Base-by-base conservation (phyloP, 768 basidiomycete species). In the Mrakia gelida region DNA sequence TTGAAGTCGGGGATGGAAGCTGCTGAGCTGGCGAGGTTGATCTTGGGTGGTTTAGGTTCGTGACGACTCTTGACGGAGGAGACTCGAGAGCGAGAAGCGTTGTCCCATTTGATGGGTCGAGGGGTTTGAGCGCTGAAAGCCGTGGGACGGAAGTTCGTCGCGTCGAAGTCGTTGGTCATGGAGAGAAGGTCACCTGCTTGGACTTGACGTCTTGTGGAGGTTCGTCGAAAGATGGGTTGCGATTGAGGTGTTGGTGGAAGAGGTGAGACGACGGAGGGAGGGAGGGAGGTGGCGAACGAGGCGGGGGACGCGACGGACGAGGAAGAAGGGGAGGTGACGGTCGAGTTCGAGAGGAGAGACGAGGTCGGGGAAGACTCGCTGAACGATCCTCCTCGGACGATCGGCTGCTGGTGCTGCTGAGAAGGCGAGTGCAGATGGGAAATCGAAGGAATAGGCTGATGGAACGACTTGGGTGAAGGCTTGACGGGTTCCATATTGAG, bases 41-140 rank as follows among this genome's bases (percentile, higher is more conserved):
- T 81, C 75, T 80, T 86, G 84, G 21, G 90, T 88, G 73, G 89
- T 93, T 92, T 0, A 92, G 92, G 3, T 92, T 91, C 81, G 92
- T 91, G 1, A 92, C 89, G 71, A 87, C 86, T 78, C 89, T 87
- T 13, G 90, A 86, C 38, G 49, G 62, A n/a, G 83, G 78, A 52
- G 79, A 81, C 32, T 23, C 59, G 78, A 6, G 71, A 77, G 30
- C 28, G 49, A 30, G 28, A 78, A 16, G 15, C 77, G 75, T 74
- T 63, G 68, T 84, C 84, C 81, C 82, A 81, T 11, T 82, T 75
- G 21, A 82, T 81, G 61, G 84, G 78, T 15, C 83, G 82, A 13
- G 84, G 84, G 3, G 84, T 84, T 38, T 81, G 81, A 4, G 80
- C 80, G 6, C 56, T 73, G 30, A 73, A 74, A 3, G 41, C 43